These are phyloP conservation scores for Talaromyces sp. DNA, from an alignment of 2,329 filamentous ascomycete species.

Conservation along the genomic window DNA sequence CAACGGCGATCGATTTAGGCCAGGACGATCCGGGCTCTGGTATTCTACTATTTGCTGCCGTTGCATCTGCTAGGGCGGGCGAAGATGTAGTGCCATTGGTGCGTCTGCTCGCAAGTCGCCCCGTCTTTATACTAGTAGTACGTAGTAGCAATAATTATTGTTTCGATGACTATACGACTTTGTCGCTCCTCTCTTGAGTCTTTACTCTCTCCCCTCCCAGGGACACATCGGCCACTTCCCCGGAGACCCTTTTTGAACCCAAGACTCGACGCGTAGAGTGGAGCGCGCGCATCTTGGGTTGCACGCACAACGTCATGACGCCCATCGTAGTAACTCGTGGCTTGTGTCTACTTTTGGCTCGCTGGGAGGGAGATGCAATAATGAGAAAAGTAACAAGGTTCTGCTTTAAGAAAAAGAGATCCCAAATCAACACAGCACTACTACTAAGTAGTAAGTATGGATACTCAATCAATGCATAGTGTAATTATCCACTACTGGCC, in stretches of 20 bases:
- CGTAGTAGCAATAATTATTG: not conserved
- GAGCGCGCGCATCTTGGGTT: not conserved
- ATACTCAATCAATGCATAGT: not conserved
- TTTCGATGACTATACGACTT: not conserved
- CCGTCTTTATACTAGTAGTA: not conserved
- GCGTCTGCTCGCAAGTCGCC: not conserved
- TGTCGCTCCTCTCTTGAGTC: not conserved
- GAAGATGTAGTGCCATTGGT: not conserved
- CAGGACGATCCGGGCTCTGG: not conserved
- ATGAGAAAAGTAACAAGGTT: not conserved
- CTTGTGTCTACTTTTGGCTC: not conserved
- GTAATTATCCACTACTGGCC: conserved; percentile 6
- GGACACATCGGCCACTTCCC: not conserved
- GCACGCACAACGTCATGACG: not conserved
- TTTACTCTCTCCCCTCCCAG: not conserved
- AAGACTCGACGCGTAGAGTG: not conserved
- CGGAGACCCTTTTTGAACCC: not conserved
- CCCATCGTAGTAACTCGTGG: not conserved
- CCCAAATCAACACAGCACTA: no score
- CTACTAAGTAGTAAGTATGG: no score
- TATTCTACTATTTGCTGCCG: not conserved
- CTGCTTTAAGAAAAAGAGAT: not conserved
- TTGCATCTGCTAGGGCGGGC: not conserved
- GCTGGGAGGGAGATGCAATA: not conserved
- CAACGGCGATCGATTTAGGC: not conserved